Percentiles rank a stretch among this genome's conserved stretches.
Conservation (phyloP, 768 basidiomycete species). For the Sarcomyxa edulis region DNA sequence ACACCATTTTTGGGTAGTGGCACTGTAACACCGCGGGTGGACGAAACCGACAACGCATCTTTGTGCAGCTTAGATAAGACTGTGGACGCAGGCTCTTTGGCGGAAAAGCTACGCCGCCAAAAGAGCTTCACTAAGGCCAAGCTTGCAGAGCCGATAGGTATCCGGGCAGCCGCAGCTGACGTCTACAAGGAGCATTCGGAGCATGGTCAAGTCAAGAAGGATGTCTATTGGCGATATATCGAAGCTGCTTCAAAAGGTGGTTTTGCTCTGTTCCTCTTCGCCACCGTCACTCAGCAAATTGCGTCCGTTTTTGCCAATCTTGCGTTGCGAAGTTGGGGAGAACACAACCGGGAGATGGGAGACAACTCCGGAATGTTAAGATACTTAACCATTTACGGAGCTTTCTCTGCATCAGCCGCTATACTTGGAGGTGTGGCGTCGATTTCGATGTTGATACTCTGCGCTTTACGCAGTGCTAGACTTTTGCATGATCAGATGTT, state of each 20-base stretch:
- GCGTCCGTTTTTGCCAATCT: constrained; percentile 55
- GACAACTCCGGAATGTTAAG: constrained; percentile 50
- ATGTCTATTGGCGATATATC: constrained; percentile 77
- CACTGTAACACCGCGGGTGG: constrained; percentile 23
- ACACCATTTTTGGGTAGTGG: constrained; percentile 44
- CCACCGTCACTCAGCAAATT: constrained; percentile 53
- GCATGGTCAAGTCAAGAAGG: constrained; percentile 72
- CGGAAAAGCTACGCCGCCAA: constrained; percentile 53
- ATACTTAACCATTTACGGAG: constrained; percentile 62
- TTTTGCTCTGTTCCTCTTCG: constrained; percentile 57
- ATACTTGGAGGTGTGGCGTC: constrained; percentile 49
- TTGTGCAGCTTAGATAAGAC: not conserved
- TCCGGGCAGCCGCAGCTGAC: constrained; percentile 38
- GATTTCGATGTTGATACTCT: constrained; percentile 72
- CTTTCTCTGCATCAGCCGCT: constrained; percentile 57
- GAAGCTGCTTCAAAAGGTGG: constrained; percentile 72
- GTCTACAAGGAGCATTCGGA: constrained; percentile 69
- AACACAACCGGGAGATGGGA: constrained; percentile 62
- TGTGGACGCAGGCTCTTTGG: constrained; percentile 3
- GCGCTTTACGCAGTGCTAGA: constrained; percentile 68
- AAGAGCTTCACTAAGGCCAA: constrained; percentile 54
- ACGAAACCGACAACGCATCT: not conserved
- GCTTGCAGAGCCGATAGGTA: constrained; percentile 34
- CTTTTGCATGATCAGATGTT: constrained; percentile 80
- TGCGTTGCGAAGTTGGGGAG: constrained; percentile 78